Base-by-base conservation (phyloP, 176 grass and related monocot genomes). In the Ampelocalamus luodianensis region DNA sequence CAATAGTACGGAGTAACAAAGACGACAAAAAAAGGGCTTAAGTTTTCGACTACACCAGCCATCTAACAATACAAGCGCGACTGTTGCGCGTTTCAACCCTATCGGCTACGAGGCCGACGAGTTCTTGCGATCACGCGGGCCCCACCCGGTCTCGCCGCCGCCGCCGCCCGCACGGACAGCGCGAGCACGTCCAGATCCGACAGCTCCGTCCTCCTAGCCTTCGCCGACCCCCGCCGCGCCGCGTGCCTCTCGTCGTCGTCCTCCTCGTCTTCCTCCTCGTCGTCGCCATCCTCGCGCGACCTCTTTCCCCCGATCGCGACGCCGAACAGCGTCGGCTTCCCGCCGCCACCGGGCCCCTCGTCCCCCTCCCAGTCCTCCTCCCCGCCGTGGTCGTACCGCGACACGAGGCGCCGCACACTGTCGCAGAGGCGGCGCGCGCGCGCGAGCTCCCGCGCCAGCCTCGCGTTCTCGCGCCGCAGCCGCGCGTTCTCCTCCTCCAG, bases 401-500 rank as follows among this genome's bases (percentile, higher is more conserved):
- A 66, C 70, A 97, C 64, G 53, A 97, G 95, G 8, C 74, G 54
- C 0, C 92, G 78, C 81, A 97, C 90, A 40, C 92, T 90, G 76
- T 65, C 79, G 90, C 93, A 95, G 20, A 97, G 11, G 22, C 79
- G 88, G 4, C 84, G 88, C 82, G 92, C 87, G 65, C 88, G 85
- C n/a, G 85, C 58, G 6, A 97, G 95, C 76, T 97, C 95, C 16
- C 79, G 90, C 5, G 89, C 73, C 65, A 97, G 89, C 82, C 77
- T 78, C 82, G 55, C 84, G 64, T 97, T 97, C 91, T 97, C 95
- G 29, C 74, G 86, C 68, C 89, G 93, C 49, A 97, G 79, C 63
- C 75, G 63, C 79, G 86, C 86, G 84, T 97, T 97, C 82, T 94
- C 94, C 83, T 94, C 94, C 83, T 87, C 88, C 76, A 97, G 77